Conservation (phyloP, 2,329 filamentous ascomycete species). For the Cladosporium sphaerospermum region DNA sequence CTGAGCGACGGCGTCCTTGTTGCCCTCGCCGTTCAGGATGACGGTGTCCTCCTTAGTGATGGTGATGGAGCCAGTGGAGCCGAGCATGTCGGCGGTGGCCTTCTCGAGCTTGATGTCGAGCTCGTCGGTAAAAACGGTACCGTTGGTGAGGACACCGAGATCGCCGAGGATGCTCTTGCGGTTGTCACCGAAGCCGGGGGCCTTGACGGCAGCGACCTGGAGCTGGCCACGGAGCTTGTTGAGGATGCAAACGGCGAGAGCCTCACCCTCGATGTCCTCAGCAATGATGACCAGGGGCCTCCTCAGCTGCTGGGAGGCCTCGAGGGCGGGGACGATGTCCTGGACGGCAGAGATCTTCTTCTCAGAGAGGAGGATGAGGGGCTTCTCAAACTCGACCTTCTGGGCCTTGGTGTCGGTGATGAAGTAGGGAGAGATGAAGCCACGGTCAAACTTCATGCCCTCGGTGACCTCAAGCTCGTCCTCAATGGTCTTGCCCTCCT, state of each 20-base stretch:
- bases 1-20: conserved; percentile 88
- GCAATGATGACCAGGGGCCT: conserved; percentile 97
- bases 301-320: conserved; percentile 91
- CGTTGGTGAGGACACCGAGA: conserved; percentile 90
- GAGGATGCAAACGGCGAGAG: conserved; percentile 95
- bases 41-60: conserved; percentile 99
- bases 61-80: conserved; percentile 94
- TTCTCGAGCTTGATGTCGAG: conserved; percentile 99
- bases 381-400: conserved; percentile 99
- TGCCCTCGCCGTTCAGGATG: conserved; percentile 91
- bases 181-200: conserved; percentile 98
- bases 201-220: conserved; percentile 97
- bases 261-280: conserved; percentile 98
- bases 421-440: conserved; percentile 98
- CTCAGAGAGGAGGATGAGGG: conserved; percentile 94
- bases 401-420: conserved; percentile 98
- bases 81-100: conserved; percentile 90
- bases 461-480: conserved; percentile 98
- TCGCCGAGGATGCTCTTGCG: conserved; percentile 99
- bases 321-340: conserved; percentile 96
- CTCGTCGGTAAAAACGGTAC: conserved; percentile 96
- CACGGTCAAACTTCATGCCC: conserved; percentile 99
- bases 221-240: conserved; percentile 99
- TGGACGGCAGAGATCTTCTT: conserved; percentile 99
- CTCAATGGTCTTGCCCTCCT: conserved; percentile 97